phyloP scores from a whole-genome alignment of 352 stramenopile genomes.

The Pythium aristosporum region DNA sequence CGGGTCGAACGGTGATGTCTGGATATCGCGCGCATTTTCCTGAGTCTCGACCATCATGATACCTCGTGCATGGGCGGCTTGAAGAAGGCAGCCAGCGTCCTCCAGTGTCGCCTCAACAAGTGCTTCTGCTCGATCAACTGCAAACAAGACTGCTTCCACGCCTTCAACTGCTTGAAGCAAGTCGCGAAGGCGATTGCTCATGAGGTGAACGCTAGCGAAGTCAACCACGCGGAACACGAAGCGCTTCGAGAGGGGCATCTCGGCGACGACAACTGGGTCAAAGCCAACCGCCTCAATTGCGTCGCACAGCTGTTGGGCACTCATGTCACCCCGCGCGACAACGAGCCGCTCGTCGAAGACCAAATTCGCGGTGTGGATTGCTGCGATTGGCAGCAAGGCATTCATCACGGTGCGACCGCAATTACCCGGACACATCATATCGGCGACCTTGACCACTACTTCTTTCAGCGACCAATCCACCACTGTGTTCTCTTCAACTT shows the following conservation, averaged over 20 bases:
- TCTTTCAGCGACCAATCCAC: slow-evolving; percentile 57
- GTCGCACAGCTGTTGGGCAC: slow-evolving; percentile 33
- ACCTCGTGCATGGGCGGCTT: slow-evolving; percentile 35
- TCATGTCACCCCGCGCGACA: slow-evolving; percentile 54
- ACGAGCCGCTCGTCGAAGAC: slow-evolving; percentile 62
- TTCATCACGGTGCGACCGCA: slow-evolving; percentile 76
- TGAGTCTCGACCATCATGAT: slow-evolving; percentile 58
- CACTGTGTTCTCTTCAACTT: slow-evolving; percentile 38
- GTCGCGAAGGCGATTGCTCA: slow-evolving; percentile 21
- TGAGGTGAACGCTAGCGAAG: slow-evolving; percentile 20
- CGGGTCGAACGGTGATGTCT: slow-evolving; percentile 19
- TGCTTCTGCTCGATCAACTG: slow-evolving; percentile 56
- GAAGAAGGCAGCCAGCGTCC: slow-evolving; percentile 36
- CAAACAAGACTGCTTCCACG: slow-evolving; percentile 61
- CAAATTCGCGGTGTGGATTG: slow-evolving; percentile 51
- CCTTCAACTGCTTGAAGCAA: slow-evolving; percentile 48
- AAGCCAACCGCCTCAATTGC: slow-evolving; percentile 63
- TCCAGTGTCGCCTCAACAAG: slow-evolving; percentile 56
- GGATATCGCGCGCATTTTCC: slow-evolving; percentile 23
- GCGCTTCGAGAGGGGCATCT: slow-evolving; percentile 42
- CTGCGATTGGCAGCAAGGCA: slow-evolving; percentile 39
- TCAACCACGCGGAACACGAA: slow-evolving; percentile 59
- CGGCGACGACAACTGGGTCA: slow-evolving; percentile 39
- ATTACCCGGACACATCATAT: slow-evolving; percentile 84
- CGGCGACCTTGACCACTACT: slow-evolving; percentile 59